Base-by-base conservation (phyloP, 2,329 filamentous ascomycete species). In the Rhexocercosporidium sp. region DNA sequence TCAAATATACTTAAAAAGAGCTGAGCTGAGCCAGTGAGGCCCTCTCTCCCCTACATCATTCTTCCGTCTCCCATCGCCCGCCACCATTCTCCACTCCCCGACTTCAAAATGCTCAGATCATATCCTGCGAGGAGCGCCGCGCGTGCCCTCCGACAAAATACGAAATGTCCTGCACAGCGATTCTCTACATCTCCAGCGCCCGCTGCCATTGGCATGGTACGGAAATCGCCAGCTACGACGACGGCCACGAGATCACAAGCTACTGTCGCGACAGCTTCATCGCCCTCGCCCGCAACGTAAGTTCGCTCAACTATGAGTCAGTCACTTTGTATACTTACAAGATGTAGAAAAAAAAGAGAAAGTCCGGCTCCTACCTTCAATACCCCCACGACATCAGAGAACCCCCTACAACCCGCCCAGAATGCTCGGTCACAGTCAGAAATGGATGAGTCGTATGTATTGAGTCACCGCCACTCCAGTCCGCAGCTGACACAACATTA, bases 371-470 rank as follows among this genome's bases (percentile, higher is more conserved):
- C 90, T 62, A 84, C 87, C 16, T 88, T 88, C 80, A 88, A 88
- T 72, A 75, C 79, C 66, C 73, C 75, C 63, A 77, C 70, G 78
- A 75, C 79, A 82, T 71, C 76, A 80, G 76, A 74, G 18, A 88
- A 92, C 86, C 87, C 84, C 71, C 78, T 92, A 68, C 90, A 92
- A 73, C 90, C 90, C 69, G 83, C 93, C 69, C 86, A 88, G 75
- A 86, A 87, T 77, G 81, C 83, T 64, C 82, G 84, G 76, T 80
- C 82, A 67, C 61, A 54, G 3, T 83, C 84, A 66, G 88, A 91
- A 70, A 90, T 94, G 85, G 92, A 94, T 79, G 92, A 94, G 79
- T 94, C 92, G 90, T 93, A 89, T 73, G 90, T 85, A 63, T 22
- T 61, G 65, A 60, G 68, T 72, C 70, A 68, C 70, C 64, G 66